Evolutionary conservation across 2,329 filamentous ascomycete genomes (phyloP).

Genomic region (Phyllosticta ampelicida): DNA sequence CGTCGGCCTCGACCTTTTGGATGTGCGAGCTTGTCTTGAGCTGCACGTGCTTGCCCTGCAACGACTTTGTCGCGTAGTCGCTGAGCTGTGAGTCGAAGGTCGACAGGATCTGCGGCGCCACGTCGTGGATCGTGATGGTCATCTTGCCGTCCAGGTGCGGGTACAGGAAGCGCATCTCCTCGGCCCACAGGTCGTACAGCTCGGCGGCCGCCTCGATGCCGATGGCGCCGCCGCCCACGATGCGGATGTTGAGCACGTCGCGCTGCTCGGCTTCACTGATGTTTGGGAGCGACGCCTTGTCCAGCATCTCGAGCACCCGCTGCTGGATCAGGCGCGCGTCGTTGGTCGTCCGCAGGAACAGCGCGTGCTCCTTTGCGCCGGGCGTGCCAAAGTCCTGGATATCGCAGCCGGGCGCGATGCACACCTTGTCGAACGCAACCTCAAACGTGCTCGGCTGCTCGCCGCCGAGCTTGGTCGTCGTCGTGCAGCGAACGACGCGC

Average conservation of each 20-base stretch:
- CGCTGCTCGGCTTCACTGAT: constrained; percentile 18
- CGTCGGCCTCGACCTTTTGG: constrained; percentile 24
- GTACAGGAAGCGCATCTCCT: constrained; percentile 30
- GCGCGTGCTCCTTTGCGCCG: constrained; percentile 29
- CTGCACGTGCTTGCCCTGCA: constrained; percentile 27
- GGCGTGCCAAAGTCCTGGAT: constrained; percentile 31
- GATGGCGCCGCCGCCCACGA: constrained; percentile 34
- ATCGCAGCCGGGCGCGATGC: constrained; percentile 33
- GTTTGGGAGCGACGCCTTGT: constrained; percentile 25
- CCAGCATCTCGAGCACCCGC: constrained; percentile 27
- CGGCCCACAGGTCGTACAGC: constrained; percentile 32
- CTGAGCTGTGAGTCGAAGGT: constrained; percentile 32
- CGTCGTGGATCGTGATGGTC: constrained; percentile 35
- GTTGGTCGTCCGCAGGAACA: constrained; percentile 29
- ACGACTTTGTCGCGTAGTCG: constrained; percentile 31
- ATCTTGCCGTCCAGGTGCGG: constrained; percentile 31
- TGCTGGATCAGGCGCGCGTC: constrained; percentile 27
- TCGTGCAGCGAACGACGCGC: constrained; percentile 12
- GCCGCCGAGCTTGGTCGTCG: neutral
- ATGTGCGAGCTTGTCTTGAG: constrained; percentile 31
- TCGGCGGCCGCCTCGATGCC: constrained; percentile 36
- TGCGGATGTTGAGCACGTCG: constrained; percentile 28
- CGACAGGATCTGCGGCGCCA: constrained; percentile 31
- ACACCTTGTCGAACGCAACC: constrained; percentile 34
- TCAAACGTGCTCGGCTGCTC: constrained; percentile 19